Evolutionary conservation across 1,284 basidiomycete genomes (phyloP).

Genomic region (Gastroboletus turbinatus): DNA sequence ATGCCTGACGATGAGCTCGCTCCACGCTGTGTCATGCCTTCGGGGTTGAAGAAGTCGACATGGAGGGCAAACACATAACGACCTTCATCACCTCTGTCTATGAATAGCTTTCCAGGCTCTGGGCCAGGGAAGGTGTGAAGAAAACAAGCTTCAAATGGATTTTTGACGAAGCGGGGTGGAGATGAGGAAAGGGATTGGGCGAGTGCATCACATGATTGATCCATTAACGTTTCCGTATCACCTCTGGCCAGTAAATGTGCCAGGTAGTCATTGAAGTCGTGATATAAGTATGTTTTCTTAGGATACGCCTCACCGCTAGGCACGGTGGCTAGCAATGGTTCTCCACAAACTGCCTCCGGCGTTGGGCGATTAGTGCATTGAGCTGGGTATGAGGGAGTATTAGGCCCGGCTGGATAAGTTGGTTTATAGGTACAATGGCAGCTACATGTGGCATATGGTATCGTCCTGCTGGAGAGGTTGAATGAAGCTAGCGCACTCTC

Average conservation of each 20-base stretch:
- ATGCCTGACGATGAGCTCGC: neutral
- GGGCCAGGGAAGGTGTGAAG: conserved; percentile 2
- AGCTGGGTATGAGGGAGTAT: no score
- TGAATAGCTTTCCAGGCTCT: neutral
- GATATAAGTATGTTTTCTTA: no score
- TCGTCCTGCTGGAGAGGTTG: no score
- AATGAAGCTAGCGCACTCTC: no score
- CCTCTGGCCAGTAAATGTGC: neutral
- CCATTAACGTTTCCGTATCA: conserved; percentile 5
- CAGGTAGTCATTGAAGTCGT: conserved; percentile 15
- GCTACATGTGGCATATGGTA: no score
- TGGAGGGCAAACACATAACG: neutral
- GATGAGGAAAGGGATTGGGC: neutral
- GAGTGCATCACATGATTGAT: conserved; percentile 6
- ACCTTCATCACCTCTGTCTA: conserved; percentile 2
- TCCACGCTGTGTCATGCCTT: neutral
- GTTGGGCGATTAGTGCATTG: no score
- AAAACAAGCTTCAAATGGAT: conserved; percentile 12
- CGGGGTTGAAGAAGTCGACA: conserved; percentile 5
- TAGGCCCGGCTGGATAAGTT: no score
- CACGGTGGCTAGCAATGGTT: no score
- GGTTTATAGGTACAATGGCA: no score
- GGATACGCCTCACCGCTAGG: no score
- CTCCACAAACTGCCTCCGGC: no score
- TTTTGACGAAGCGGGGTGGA: neutral